Evolutionary conservation across 1,284 basidiomycete genomes (phyloP).

Genomic region (Moesziomyces sp.): DNA sequence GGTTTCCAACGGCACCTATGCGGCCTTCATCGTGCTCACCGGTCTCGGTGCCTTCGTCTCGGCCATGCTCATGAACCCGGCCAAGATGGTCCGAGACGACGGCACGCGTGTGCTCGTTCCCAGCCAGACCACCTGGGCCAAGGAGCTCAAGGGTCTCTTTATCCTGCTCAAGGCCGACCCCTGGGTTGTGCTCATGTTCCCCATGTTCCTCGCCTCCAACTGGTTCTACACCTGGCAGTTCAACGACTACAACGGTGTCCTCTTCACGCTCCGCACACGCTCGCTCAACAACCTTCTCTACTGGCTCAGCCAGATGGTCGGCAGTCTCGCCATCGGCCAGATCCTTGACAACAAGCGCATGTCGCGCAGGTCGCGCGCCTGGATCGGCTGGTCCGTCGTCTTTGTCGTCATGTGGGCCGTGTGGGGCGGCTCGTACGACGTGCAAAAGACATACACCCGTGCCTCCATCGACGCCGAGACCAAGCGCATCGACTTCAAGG

Average conservation of each 20-base stretch:
- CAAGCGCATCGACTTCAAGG: slow-evolving; percentile 42
- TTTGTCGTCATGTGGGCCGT: slow-evolving; percentile 55
- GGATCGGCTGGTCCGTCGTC: slow-evolving; percentile 57
- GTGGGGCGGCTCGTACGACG: slow-evolving; percentile 59
- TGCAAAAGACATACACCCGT: slow-evolving; percentile 56
- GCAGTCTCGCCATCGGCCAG: slow-evolving; percentile 51
- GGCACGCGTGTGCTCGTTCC: slow-evolving; percentile 54
- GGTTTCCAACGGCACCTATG: slow-evolving; percentile 51
- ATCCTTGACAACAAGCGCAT: slow-evolving; percentile 51
- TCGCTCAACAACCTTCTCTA: slow-evolving; percentile 69
- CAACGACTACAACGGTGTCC: slow-evolving; percentile 48
- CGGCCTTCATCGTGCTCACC: slow-evolving; percentile 56
- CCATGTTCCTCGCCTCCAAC: slow-evolving; percentile 58
- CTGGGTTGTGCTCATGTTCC: slow-evolving; percentile 57
- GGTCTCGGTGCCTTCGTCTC: slow-evolving; percentile 45
- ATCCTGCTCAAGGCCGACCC: slow-evolving; percentile 50
- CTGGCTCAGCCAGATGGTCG: slow-evolving; percentile 68
- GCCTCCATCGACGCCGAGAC: slow-evolving; percentile 15
- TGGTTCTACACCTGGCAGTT: slow-evolving; percentile 65
- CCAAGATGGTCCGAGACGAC: slow-evolving; percentile 51
- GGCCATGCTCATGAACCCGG: slow-evolving; percentile 48
- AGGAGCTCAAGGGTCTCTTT: slow-evolving; percentile 53
- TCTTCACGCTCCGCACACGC: slow-evolving; percentile 65
- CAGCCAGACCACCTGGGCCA: slow-evolving; percentile 47
- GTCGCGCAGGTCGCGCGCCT: slow-evolving; percentile 49